phyloP scores from a whole-genome alignment of 352 stramenopile species.

The Bremia lactucae region DNA sequence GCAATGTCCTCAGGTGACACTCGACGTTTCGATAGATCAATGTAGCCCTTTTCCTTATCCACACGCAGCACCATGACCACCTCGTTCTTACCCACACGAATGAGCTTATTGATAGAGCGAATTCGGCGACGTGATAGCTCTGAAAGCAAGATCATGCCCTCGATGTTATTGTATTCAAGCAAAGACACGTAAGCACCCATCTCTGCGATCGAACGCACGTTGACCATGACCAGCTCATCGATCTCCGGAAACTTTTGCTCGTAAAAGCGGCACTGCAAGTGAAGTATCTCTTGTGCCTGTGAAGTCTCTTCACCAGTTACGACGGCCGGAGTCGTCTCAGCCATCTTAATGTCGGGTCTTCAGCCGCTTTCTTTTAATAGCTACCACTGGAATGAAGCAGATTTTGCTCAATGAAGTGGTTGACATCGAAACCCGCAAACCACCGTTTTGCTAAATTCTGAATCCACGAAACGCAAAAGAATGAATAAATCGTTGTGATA shows the following conservation, averaged over 20 bases:
- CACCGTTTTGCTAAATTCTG: too few species aligned
- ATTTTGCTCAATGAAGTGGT: too few species aligned
- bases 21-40: conserved; percentile 98
- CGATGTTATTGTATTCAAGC: conserved; percentile 99
- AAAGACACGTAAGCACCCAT: conserved; percentile 99
- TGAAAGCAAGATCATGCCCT: conserved; percentile 99
- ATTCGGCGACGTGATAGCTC: conserved; percentile 98
- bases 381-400: too few species aligned
- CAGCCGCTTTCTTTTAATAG: too few species aligned
- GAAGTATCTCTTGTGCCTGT: conserved; percentile 57
- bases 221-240: conserved; percentile 95
- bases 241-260: conserved; percentile 93
- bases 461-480: too few species aligned
- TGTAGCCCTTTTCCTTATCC: conserved; percentile 99
- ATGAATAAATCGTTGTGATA: too few species aligned
- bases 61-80: conserved; percentile 99
- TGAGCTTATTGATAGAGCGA: conserved; percentile 99
- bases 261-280: conserved; percentile 86
- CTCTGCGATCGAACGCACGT: conserved; percentile 95
- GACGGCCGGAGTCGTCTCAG: conserved; percentile 16
- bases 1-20: conserved; percentile 98
- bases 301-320: conserved; percentile 30
- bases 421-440: too few species aligned
- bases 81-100: conserved; percentile 99
- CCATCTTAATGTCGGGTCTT: too few species aligned